These are phyloP conservation scores for Ascochyta clinopodiicola DNA, from an alignment of 2,329 filamentous ascomycete species.

Conservation along the genomic window DNA sequence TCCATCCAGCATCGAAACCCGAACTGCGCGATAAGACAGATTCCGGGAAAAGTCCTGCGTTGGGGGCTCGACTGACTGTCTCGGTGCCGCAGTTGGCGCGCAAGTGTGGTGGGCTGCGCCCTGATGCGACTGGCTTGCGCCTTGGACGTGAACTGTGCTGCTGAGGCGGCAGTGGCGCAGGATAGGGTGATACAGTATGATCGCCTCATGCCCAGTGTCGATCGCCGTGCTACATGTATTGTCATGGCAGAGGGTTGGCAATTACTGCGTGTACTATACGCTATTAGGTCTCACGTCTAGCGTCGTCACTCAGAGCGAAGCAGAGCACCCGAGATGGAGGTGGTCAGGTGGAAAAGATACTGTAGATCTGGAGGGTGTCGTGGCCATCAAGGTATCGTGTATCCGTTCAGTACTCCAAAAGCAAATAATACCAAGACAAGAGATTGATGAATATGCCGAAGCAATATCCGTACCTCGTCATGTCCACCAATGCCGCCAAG, in stretches of 20 bases:
- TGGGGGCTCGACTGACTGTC: background rate
- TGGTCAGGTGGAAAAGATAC: background rate
- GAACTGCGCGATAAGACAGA: background rate
- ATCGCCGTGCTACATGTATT: background rate
- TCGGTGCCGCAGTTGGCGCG: background rate
- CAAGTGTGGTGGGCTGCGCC: background rate
- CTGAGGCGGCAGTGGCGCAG: constrained; percentile 15
- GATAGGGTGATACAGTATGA: background rate
- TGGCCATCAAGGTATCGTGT: constrained; percentile 14
- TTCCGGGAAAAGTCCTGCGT: background rate
- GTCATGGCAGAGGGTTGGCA: too few species aligned
- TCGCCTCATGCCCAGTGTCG: constrained; percentile 6
- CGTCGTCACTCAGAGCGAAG: background rate
- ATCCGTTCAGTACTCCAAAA: constrained; percentile 14
- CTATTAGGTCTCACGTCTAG: too few species aligned
- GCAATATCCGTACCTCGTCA: background rate
- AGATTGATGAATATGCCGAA: background rate
- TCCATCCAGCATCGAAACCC: background rate
- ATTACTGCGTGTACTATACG: too few species aligned
- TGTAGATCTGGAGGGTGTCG: background rate
- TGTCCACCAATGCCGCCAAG: background rate
- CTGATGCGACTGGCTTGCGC: background rate
- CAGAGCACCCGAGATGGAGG: background rate
- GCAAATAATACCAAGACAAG: background rate
- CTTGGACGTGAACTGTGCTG: background rate